phyloP scores from a whole-genome alignment of 495 filamentous ascomycete species.

The Lindgomyces ingoldianus region DNA sequence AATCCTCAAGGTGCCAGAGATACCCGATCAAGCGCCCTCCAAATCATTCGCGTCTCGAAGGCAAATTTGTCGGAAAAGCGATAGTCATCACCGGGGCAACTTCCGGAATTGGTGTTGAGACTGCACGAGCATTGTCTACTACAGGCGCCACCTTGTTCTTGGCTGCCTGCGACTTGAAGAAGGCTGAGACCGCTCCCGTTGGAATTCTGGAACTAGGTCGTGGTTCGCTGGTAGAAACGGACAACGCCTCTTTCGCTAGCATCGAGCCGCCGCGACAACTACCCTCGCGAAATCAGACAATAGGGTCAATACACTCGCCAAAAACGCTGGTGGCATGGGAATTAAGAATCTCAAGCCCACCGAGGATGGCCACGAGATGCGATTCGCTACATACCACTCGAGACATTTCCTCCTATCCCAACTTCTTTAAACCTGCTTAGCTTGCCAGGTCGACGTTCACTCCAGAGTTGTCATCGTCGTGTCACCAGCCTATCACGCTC shows the following conservation, averaged over 20 bases:
- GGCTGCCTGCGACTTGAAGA: conserved; percentile 46
- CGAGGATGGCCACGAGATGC: conserved; percentile 51
- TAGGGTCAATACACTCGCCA: conserved; percentile 39
- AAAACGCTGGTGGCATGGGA: conserved; percentile 50
- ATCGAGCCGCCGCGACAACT: conserved; percentile 28
- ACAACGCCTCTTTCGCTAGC: conserved; percentile 34
- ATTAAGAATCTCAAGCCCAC: conserved; percentile 47
- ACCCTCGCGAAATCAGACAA: conserved; percentile 30
- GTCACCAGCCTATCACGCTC: conserved; percentile 46
- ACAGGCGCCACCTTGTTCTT: conserved; percentile 55
- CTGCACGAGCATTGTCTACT: conserved; percentile 48
- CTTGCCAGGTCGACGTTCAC: conserved; percentile 46
- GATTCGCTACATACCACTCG: conserved; percentile 55
- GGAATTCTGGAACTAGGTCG: conserved; percentile 30
- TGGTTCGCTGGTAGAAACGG: conserved; percentile 45
- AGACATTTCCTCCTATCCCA: conserved; percentile 56
- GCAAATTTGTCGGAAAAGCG: conserved; percentile 49
- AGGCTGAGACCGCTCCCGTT: conserved; percentile 31
- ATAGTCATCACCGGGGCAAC: conserved; percentile 56
- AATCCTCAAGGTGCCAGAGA: conserved; percentile 54
- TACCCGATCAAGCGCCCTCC: conserved; percentile 58
- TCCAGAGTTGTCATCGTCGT: conserved; percentile 51
- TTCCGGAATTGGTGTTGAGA: conserved; percentile 58
- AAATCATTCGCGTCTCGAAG: conserved; percentile 51
- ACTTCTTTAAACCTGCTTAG: conserved; percentile 50